Evolutionary conservation across 2,329 filamentous ascomycete species (phyloP), one percentile per base, ranked within the genome.

Genomic region (Cyphellophora attinorum): DNA sequence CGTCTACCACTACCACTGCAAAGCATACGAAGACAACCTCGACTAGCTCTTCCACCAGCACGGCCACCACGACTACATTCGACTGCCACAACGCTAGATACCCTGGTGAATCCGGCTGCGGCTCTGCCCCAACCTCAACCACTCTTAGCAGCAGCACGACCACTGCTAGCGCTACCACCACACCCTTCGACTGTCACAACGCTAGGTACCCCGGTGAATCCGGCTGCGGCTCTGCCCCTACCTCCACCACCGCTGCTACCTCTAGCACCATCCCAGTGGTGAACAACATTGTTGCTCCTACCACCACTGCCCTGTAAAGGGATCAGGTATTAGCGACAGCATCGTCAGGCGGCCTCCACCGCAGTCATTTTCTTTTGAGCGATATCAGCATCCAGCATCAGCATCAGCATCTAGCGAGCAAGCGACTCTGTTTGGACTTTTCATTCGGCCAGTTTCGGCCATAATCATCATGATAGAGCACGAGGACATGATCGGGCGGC

Each of bases 1-100:
- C 29, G 5, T 31, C 35, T n/a, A 34, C 25, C 19, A 29, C 18
- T n/a, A 31, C 14, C 30, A 28, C n/a, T 23, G 33, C 35, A 12
- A 25, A 8, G 8, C 21, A 25, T n/a, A n/a, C n/a, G 21, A 8
- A 8, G 8, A 25, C 21, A 8, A 8, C 21, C n/a, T 8, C 21
- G 8, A 8, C 21, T 25, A 8, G 8, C 21, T 8, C 8, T n/a
- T 25, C 21, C 21, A 25, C 8, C 21, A 8, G n/a, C 21, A 25
- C 21, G 8, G 21, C 21, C n/a, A 25, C 21, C 21, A 8, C 21
- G n/a, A 25, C 21, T n/a, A n/a, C n/a, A n/a, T n/a, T n/a, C n/a
- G n/a, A n/a, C n/a, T n/a, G n/a, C n/a, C n/a, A n/a, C n/a, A n/a
- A n/a, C n/a, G n/a, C n/a, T n/a, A n/a, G n/a, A n/a, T n/a, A n/a